Conservation (phyloP, 2,329 filamentous ascomycete species). For the Colletotrichum sp. region DNA sequence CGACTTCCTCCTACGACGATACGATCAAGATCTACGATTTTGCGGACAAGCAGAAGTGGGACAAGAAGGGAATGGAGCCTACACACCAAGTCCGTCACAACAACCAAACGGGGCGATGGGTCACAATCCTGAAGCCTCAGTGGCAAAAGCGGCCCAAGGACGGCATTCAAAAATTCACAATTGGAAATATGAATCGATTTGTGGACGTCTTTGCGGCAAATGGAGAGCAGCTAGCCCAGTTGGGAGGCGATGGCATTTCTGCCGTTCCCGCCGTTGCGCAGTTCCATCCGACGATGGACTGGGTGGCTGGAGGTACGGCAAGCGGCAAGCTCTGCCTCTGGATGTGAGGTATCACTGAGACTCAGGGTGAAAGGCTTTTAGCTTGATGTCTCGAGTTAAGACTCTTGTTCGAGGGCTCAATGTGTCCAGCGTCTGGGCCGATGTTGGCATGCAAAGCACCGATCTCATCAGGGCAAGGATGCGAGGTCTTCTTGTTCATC, state of each 20-base stretch:
- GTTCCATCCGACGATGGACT: conserved; percentile 86
- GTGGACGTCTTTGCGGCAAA: conserved; percentile 86
- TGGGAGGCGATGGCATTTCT: conserved; percentile 88
- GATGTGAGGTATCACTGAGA: conserved; percentile 59
- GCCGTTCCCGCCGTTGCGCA: conserved; percentile 93
- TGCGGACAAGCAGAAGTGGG: conserved; percentile 64
- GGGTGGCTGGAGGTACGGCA: conserved; percentile 90
- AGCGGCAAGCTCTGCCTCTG: conserved; percentile 93
- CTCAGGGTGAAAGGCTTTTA: not conserved
- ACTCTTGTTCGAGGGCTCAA: not conserved
- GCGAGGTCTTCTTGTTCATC: not conserved
- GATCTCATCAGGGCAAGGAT: not conserved
- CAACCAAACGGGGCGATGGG: conserved; percentile 95
- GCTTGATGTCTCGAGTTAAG: not conserved
- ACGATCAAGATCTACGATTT: conserved; percentile 93
- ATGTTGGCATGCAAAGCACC: not conserved
- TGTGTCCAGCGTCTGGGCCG: not conserved
- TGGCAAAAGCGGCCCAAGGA: conserved; percentile 86
- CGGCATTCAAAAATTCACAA: conserved; percentile 84
- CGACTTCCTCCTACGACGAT: conserved; percentile 93
- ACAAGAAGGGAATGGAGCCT: conserved; percentile 69
- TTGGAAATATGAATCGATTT: conserved; percentile 98
- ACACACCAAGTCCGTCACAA: conserved; percentile 71
- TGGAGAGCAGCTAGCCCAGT: conserved; percentile 86
- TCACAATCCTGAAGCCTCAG: conserved; percentile 81